Conservation (phyloP, 208 protist genomes). For the Acanthamoeba royreba region DNA sequence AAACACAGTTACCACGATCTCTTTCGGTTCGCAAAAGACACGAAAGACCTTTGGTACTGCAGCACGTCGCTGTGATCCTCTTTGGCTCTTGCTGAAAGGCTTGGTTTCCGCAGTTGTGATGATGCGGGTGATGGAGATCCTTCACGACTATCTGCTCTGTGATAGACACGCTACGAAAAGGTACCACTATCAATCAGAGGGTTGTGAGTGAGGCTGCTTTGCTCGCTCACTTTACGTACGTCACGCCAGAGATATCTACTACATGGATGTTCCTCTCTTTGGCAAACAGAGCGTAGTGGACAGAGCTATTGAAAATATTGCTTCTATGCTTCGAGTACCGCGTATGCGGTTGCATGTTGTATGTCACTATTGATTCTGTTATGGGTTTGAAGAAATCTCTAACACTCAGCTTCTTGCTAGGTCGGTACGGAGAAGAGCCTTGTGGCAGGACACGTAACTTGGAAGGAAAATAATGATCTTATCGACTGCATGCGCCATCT, state of each 20-base stretch:
- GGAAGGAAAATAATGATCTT: background rate
- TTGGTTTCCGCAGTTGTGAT: background rate
- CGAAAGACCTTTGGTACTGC: background rate
- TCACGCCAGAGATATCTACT: conserved; percentile 38
- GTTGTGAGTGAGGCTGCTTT: no score
- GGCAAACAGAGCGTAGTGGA: background rate
- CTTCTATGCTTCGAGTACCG: background rate
- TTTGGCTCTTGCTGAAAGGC: background rate
- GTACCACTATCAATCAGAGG: background rate
- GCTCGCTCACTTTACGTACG: background rate
- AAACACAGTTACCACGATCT: background rate
- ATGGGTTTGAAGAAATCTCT: background rate
- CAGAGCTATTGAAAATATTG: conserved; percentile 7
- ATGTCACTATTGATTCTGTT: background rate
- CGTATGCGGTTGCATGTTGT: background rate
- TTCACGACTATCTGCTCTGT: background rate
- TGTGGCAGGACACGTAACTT: background rate
- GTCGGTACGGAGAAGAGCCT: background rate
- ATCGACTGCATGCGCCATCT: background rate
- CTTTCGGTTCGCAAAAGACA: background rate
- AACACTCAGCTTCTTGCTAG: background rate
- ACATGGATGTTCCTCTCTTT: conserved; percentile 9
- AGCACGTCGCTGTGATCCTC: background rate
- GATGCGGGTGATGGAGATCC: background rate
- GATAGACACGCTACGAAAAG: conserved; percentile 18